Base-by-base conservation (phyloP, 169 alveolate species). In the Plasmodium yoelii region DNA sequence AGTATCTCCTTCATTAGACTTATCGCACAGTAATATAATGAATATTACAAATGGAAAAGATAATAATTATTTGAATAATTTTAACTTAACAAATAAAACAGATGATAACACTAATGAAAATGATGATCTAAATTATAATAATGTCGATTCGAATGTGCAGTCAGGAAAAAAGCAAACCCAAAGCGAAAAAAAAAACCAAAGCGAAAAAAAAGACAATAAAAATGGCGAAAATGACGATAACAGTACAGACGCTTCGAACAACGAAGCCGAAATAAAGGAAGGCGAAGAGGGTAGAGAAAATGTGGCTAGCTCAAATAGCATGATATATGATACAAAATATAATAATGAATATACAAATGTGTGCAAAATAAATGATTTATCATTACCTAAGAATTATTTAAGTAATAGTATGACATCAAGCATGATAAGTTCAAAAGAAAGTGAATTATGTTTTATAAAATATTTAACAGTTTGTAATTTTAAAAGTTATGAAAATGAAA, bases 401-500 rank as follows among this genome's bases (percentile, higher is more conserved):
- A 34, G 49, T 59, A 77, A 67, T 42, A 55, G 68, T 15, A 6
- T 77, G 26, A 15, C 59, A 24, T 64, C 80, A 1, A 64, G 68
- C 42, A 34, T 34, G 42, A 42, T 49, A 22, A 15, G 15, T 0
- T 77, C 69, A 42, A 75, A 59, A 46, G 77, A 68, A 46, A 69
- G 28, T 19, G 74, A 63, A 4, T 65, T 65, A 61, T 69, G 93
- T 15, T 92, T 69, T 39, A 92, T 92, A 24, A 92, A 87, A 53
- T 84, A 87, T 68, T 24, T 92, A 47, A 44, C 77, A 2, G 84
- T 95, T 22, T 93, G 94, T 59, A 95, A 95, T 70, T 95, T 98
- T 91, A 98, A 98, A 92, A 97, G 99, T 44, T 98, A 97, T 90
- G 95, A 93, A 71, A 98, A 97, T 18, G 90, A 92, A 18, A 98